These are phyloP conservation scores for Brassica carinata DNA, from an alignment of 345 rosid genomes.

Conservation along the genomic window DNA sequence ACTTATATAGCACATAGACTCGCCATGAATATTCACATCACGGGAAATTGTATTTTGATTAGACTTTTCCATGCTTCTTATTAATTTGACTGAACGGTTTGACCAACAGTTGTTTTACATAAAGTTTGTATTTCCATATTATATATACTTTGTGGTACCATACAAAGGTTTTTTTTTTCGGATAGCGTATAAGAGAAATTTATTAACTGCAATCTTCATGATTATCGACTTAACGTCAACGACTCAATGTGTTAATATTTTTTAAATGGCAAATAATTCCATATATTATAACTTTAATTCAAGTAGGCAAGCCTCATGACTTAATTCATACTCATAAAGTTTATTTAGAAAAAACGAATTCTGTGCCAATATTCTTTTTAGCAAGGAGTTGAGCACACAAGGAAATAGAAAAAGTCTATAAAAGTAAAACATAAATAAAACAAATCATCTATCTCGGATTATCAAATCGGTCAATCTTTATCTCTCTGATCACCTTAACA, in stretches of 20 bases:
- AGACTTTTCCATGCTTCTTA: slow-evolving; percentile 36
- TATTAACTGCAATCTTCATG: not conserved
- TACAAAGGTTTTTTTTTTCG: not conserved
- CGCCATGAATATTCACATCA: slow-evolving; percentile 36
- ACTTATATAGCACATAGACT: slow-evolving; percentile 27
- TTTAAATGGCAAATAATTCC: not conserved
- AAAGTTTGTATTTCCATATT: not conserved
- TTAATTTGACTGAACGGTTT: slow-evolving; percentile 37
- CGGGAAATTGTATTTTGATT: slow-evolving; percentile 36
- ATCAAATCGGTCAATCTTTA: not conserved
- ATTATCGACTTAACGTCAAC: not conserved
- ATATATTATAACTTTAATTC: not conserved
- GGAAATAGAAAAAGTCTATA: not conserved
- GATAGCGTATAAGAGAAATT: not conserved
- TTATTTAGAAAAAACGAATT: not conserved
- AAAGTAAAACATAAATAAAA: not conserved
- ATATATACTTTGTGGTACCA: not conserved
- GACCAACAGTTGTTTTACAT: slow-evolving; percentile 32
- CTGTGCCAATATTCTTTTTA: not conserved
- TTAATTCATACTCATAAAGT: not conserved
- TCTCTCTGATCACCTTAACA: not conserved
- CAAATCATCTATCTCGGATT: not conserved
- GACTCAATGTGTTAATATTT: not conserved
- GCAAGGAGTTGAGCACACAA: not conserved
- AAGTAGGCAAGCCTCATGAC: not conserved